Percentiles rank a stretch among this genome's conserved stretches.
Evolutionary conservation across 768 basidiomycete genomes (phyloP).

Genomic region (Hericium rajendrae): DNA sequence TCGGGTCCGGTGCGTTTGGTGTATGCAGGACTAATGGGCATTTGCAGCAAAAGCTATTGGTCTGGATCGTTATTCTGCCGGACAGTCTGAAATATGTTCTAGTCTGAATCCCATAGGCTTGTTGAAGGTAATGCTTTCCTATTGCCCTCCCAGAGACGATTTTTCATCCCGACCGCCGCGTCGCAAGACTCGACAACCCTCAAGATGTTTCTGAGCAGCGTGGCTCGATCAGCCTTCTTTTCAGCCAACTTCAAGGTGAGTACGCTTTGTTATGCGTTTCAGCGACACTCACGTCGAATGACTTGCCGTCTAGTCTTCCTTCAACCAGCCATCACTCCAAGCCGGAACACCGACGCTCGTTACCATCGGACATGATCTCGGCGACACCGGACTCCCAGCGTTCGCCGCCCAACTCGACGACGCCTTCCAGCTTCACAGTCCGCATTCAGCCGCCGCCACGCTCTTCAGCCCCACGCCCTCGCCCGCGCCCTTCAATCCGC

Average conservation of each 20-base stretch:
- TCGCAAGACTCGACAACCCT: neutral
- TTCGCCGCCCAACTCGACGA: neutral
- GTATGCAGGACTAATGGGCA: too few species aligned
- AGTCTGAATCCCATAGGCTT: too few species aligned
- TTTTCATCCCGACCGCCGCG: too few species aligned
- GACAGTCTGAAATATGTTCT: too few species aligned
- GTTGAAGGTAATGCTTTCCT: too few species aligned
- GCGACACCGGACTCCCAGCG: neutral
- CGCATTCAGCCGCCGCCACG: neutral
- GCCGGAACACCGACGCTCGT: neutral
- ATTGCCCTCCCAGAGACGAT: too few species aligned
- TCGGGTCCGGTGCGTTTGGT: too few species aligned
- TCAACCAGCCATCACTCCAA: neutral
- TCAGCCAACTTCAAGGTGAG: neutral
- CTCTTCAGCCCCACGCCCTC: neutral
- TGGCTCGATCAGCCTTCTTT: neutral
- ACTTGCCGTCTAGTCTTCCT: neutral
- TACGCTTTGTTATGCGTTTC: neutral
- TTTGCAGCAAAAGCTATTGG: too few species aligned
- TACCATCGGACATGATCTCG: neutral
- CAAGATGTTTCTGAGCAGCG: neutral
- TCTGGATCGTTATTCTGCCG: too few species aligned
- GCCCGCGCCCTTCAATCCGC: neutral
- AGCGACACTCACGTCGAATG: neutral
- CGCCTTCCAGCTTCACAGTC: constrained; percentile 2